Base-by-base conservation (phyloP, 805 yeast genomes). In the Starmerella gropengiesseri region DNA sequence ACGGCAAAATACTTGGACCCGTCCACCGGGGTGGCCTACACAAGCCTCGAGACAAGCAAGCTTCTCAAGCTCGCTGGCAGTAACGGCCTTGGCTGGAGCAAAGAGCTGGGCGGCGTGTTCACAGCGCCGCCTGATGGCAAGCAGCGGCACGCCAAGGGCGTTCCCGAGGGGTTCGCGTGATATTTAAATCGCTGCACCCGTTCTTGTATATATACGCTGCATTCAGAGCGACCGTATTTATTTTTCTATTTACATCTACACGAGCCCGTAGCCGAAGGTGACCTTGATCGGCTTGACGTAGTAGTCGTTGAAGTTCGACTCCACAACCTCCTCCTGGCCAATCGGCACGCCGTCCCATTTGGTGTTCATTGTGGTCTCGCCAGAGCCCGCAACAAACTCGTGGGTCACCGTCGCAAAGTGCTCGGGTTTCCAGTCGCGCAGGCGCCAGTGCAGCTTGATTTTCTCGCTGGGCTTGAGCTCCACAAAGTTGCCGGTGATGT, bases 261-360 rank as follows among this genome's bases (percentile, higher is more conserved):
- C 50, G 26, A 52, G 83, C 14, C 97, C 97, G 60, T 83, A 87
- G 1, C 98, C 98, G 62, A 91, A 91, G 0, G 95, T 81, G 32
- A 84, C 59, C 66, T 86, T 91, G 57, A 91, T 89, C 6, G 94
- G 75, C 63, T 80, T 78, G 40, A 91, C 77, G 60, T 91, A 91
- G 63, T 86, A 83, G 48, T 83, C 85, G 55, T 85, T 84, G 58
- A 91, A 89, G 62, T 89, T 91, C 31, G 69, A 73, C 56, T 77
- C 75, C 30, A 83, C 95, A 18, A 55, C 80, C 64, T 55, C 93
- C 91, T 91, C 97, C 60, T 91, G 93, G 12, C 97, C 99, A 30
- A 89, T 70, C 14, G 99, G 99, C 38, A 91, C 80, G 13, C 96
- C 96, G 14, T 75, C 68, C 75, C 89, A 85, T 33, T 70, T 67